These are phyloP conservation scores for Fusarium azukiicola DNA, from an alignment of 2,329 filamentous ascomycete genomes.

Conservation along the genomic window DNA sequence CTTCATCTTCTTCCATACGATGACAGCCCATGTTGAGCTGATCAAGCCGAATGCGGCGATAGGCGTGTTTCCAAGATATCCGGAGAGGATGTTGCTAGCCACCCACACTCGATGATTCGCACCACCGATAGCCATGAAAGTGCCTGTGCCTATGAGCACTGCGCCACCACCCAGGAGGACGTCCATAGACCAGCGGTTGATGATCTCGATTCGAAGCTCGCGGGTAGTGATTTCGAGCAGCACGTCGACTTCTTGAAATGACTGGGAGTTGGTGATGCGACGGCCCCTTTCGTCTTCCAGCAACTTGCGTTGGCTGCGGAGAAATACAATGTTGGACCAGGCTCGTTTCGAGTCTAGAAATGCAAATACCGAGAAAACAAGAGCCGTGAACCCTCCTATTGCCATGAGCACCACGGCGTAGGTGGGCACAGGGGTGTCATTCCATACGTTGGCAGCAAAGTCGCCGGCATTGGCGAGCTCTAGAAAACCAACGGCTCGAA, in stretches of 20 bases:
- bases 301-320: slow-evolving; percentile 65
- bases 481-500: slow-evolving; percentile 69
- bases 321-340: slow-evolving; percentile 68
- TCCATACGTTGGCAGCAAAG: slow-evolving; percentile 80
- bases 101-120: slow-evolving; percentile 64
- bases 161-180: slow-evolving; percentile 71
- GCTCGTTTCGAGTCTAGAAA: slow-evolving; percentile 67
- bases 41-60: slow-evolving; percentile 71
- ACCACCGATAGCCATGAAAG: slow-evolving; percentile 75
- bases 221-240: slow-evolving; percentile 69
- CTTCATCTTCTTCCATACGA: slow-evolving; percentile 65
- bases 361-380: slow-evolving; percentile 69
- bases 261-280: slow-evolving; percentile 26
- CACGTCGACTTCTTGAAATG: slow-evolving; percentile 56
- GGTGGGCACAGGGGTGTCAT: slow-evolving; percentile 70
- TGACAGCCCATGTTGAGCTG: slow-evolving; percentile 71
- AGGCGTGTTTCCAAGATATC: slow-evolving; percentile 75
- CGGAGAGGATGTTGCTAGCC: slow-evolving; percentile 75
- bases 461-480: slow-evolving; percentile 78
- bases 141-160: slow-evolving; percentile 72
- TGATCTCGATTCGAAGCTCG: slow-evolving; percentile 72
- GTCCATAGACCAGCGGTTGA: slow-evolving; percentile 75
- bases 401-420: slow-evolving; percentile 74
- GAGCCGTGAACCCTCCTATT: slow-evolving; percentile 71
- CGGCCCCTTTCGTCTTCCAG: slow-evolving; percentile 52